Conservation (phyloP, 768 basidiomycete species). For the Cystoderma amianthinum region DNA sequence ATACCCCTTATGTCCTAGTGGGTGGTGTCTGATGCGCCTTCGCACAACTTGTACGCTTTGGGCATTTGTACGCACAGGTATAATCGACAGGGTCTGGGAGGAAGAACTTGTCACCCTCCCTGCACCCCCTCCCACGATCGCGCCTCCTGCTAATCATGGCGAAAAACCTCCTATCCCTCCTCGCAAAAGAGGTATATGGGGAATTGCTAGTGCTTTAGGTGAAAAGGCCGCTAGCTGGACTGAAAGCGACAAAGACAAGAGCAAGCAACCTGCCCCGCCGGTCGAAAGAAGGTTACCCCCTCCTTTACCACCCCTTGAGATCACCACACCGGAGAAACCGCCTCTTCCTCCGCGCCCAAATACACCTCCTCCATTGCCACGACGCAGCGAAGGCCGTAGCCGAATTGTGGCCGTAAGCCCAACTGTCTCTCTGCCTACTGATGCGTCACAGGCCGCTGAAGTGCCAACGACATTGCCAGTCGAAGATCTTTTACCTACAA, state of each 20-base stretch:
- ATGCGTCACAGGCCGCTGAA: neutral
- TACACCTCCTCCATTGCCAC: constrained; percentile 45
- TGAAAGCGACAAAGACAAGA: constrained; percentile 30
- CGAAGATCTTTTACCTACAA: neutral
- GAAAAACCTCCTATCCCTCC: constrained; percentile 61
- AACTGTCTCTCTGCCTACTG: neutral
- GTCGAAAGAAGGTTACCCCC: constrained; percentile 21
- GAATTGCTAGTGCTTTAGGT: constrained; percentile 56
- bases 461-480: neutral
- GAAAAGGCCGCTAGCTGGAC: constrained; percentile 56
- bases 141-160: constrained; percentile 7
- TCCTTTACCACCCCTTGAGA: constrained; percentile 12
- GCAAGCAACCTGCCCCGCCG: constrained; percentile 15
- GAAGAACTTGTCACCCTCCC: constrained; percentile 52
- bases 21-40: constrained; percentile 83
- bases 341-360: constrained; percentile 8
- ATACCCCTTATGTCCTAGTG: constrained; percentile 76
- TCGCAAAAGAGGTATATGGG: constrained; percentile 57
- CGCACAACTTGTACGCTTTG: constrained; percentile 87
- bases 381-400: constrained; percentile 33
- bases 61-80: constrained; percentile 77
- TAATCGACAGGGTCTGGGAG: constrained; percentile 87
- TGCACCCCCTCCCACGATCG: constrained; percentile 20
- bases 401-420: neutral
- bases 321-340: neutral